phyloP scores from a whole-genome alignment of 2,329 filamentous ascomycete genomes.

The Aphanocladium album region DNA sequence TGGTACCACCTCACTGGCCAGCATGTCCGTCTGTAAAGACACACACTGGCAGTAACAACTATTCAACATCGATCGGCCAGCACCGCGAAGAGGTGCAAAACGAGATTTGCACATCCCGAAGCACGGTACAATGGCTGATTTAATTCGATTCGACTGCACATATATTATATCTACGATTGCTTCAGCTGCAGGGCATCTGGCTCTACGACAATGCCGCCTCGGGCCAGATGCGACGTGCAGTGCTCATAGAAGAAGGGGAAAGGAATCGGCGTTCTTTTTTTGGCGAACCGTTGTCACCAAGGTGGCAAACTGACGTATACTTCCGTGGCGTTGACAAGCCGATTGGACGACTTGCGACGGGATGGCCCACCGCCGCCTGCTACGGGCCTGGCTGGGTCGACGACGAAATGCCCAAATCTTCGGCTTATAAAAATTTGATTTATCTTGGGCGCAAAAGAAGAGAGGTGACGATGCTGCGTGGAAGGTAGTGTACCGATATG shows the following conservation, averaged over 20 bases:
- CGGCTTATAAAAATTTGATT: background rate
- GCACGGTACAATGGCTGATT: background rate
- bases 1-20: constrained; percentile 61
- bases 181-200: background rate
- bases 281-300: background rate
- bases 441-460: background rate
- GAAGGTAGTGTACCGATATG: constrained; percentile 13
- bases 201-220: background rate
- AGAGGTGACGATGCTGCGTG: background rate
- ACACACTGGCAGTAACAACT: background rate
- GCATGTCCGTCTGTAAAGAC: constrained; percentile 49
- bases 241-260: background rate
- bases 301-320: background rate
- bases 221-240: background rate
- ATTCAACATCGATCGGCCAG: constrained; percentile 7
- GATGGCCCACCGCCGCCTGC: background rate
- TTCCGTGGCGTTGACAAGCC: background rate
- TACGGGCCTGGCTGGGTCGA: background rate
- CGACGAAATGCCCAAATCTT: background rate
- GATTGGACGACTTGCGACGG: background rate
- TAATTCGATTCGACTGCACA: constrained; percentile 15
- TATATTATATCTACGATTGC: constrained; percentile 1
- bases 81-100: background rate
- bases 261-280: constrained; percentile 6
- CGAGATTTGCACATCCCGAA: background rate